Base-by-base conservation (phyloP, 2,329 filamentous ascomycete species). In the Neoscytalidium dimidiatum region DNA sequence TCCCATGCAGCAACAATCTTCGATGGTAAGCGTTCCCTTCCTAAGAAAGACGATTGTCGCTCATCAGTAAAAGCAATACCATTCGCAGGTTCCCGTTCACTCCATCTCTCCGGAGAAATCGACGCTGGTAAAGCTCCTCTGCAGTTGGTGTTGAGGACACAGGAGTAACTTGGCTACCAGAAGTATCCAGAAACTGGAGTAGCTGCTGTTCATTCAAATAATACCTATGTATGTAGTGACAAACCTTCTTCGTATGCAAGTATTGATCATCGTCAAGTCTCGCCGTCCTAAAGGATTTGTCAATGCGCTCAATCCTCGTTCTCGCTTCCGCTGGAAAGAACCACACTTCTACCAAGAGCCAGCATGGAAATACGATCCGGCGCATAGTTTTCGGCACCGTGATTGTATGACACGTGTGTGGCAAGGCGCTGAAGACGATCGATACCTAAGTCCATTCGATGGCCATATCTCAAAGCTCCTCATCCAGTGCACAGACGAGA, bases 401-500 rank as follows among this genome's bases (percentile, higher is more conserved):
- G 56, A 60, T 13, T 44, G n/a, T n/a, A 60, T 60, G 56, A 23
- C 56, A 1, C 56, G 56, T 3, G 56, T 60, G 17, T 46, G 38
- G 56, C 38, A 60, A n/a, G 56, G 56, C 4, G 56, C 56, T 33
- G 48, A 64, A 31, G 73, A 73, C 33, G 74, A 75, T 38, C 71
- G 72, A 9, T 75, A 75, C 44, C 68, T 75, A 17, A 74, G 72
- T 8, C 67, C 71, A 0, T 74, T 64, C 61, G 73, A 75, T 43
- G 74, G 73, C 3, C 71, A 70, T 29, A 63, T 73, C 6, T 72
- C 71, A 1, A 72, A 73, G 44, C 67, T 76, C 2, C 68, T 75
- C 3, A 73, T 76, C 3, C 74, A 76, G 64, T 68, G 72, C 17
- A 69, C 71, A 2, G 73, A 76, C 17, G 71, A 75, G 1, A 73